Evolutionary conservation across 805 yeast genomes (phyloP), one percentile per base, ranked within the genome.

Genomic region (Candida awuae): DNA sequence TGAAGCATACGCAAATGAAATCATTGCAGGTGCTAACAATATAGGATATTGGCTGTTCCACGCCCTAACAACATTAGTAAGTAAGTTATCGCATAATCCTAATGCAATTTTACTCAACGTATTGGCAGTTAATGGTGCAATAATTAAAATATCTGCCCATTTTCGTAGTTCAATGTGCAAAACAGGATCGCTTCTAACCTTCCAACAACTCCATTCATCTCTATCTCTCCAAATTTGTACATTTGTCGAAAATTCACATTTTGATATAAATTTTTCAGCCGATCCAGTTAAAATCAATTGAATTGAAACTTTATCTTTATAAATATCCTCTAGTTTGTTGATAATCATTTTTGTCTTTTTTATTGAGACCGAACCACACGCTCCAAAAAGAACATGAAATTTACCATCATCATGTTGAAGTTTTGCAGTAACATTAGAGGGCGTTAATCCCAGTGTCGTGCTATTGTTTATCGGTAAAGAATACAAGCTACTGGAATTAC

Each of bases 11-110:
- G 77, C 71, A 52, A 71, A 67, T 42, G 76, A 70, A 7, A 72
- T 76, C 80, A 75, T 75, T 8, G 78, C 72, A 3, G 80, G 80
- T 2, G 80, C 80, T 26, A 73, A 57, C 25, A 75, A 56, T 5
- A 75, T 68, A 2, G 80, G 80, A 48, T 69, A 71, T 10, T 72
- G 66, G 0, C 77, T 71, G 51, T 75, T 74, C 80, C 80, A 75
- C 4, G 80, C 79, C 37, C 80, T 56, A 9, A 75, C 65, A 29
- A 75, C 80, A 50, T 71, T 73, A 9, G 80, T 75, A 37, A 75
- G 59, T 38, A 75, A 61, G 49, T 75, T 75, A 49, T 75, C 80
- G 50, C 80, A 74, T 28, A 75, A 56, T 1, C 80, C 80, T 28
- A 74, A 53, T 0, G 79, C 66, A 19, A 75, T 71, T 49, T 75